Conservation (phyloP, 1,284 basidiomycete species). For the Papiliotrema fonsecae region DNA sequence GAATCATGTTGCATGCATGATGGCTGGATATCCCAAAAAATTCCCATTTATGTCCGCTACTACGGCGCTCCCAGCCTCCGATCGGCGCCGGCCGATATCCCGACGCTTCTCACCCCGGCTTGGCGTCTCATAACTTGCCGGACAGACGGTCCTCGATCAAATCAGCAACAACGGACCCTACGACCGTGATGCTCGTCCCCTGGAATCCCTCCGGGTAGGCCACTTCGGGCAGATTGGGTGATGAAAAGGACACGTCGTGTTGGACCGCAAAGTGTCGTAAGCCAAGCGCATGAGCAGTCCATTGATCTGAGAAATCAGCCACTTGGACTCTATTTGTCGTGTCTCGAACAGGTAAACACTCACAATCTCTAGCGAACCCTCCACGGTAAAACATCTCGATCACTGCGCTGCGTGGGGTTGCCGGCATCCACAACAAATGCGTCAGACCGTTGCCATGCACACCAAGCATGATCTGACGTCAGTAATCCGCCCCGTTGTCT, state of each 20-base stretch:
- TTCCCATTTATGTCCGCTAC: no score
- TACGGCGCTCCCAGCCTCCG: no score
- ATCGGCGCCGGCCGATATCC: no score
- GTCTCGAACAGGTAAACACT: no score
- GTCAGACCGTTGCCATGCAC: slow-evolving; percentile 49
- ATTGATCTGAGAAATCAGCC: no score
- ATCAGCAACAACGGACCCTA: slow-evolving; percentile 80
- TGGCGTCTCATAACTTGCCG: no score
- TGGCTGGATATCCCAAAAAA: no score
- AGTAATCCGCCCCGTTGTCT: no score
- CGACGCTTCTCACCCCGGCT: no score
- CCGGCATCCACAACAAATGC: slow-evolving; percentile 49
- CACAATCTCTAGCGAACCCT: slow-evolving; percentile 47
- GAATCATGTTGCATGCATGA: no score
- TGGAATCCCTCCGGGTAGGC: slow-evolving; percentile 73
- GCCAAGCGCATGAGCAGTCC: slow-evolving; percentile 47
- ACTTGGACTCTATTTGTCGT: no score
- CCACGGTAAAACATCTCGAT: slow-evolving; percentile 48
- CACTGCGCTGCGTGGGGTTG: slow-evolving; percentile 44
- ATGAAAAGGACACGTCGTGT: slow-evolving; percentile 51
- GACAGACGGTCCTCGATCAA: slow-evolving; percentile 78
- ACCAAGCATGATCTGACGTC: slow-evolving; percentile 46
- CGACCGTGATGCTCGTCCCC: slow-evolving; percentile 61
- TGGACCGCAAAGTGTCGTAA: slow-evolving; percentile 46
- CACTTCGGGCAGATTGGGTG: slow-evolving; percentile 56